Percentiles rank a stretch among this genome's conserved stretches.
These are phyloP conservation scores for Sporisorium scitamineum DNA, from an alignment of 1,284 basidiomycete genomes.

Conservation along the genomic window DNA sequence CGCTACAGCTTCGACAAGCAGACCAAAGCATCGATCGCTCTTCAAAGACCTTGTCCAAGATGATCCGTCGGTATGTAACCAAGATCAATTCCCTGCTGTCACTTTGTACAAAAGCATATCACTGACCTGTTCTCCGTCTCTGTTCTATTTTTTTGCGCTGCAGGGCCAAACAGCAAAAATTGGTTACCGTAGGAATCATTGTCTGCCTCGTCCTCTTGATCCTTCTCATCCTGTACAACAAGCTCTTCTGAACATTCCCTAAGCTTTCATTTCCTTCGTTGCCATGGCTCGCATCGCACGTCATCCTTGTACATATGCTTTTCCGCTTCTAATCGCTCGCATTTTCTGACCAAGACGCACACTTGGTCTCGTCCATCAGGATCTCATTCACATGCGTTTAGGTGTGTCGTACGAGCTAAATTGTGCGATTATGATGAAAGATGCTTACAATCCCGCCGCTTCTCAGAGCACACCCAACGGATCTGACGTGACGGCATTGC, in stretches of 20 bases:
- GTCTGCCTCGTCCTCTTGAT: conserved; percentile 67
- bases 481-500: conserved; percentile 22
- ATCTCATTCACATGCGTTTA: neutral
- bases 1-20: conserved; percentile 73
- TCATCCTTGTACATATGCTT: conserved; percentile 2
- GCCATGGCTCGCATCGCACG: neutral
- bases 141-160: conserved; percentile 3
- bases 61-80: conserved; percentile 74
- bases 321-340: neutral
- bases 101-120: neutral
- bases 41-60: conserved; percentile 74
- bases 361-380: neutral
- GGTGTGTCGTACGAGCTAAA: neutral
- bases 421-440: neutral
- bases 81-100: neutral
- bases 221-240: conserved; percentile 67
- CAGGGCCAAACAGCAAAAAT: conserved; percentile 68
- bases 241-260: conserved; percentile 43
- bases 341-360: neutral
- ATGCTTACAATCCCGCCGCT: neutral
- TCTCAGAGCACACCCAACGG: conserved; percentile 35
- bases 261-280: neutral
- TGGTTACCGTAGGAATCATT: conserved; percentile 65
- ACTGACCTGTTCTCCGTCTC: conserved; percentile 3
- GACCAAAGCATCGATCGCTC: conserved; percentile 75